A percentile compares a stretch with the other conserved stretches of the same genome.
Conservation (phyloP, 169 alveolate species). For the Plasmodium vivax region DNA sequence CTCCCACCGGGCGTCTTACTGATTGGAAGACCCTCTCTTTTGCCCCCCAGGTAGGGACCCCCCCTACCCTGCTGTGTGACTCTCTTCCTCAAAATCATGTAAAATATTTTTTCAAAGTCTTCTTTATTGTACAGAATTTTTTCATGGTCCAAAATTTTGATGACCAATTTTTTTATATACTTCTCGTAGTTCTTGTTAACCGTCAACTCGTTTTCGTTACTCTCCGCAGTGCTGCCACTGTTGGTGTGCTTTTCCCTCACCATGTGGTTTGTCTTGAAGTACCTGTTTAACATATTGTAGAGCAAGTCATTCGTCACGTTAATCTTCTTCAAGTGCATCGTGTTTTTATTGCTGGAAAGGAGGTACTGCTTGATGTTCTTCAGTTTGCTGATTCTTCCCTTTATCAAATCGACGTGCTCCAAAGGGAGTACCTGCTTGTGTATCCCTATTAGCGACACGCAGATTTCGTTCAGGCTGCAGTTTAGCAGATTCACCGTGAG, state of each 20-base stretch:
- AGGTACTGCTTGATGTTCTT: conserved; percentile 9
- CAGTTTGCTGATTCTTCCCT: conserved; percentile 15
- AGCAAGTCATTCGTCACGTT: conserved; percentile 46
- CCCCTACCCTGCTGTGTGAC: neutral
- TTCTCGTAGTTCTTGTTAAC: conserved; percentile 59
- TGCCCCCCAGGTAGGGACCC: neutral
- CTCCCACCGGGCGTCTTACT: neutral
- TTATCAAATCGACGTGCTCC: conserved; percentile 36
- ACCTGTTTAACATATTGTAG: conserved; percentile 1
- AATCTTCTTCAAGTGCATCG: conserved; percentile 7
- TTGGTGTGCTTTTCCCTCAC: conserved; percentile 4
- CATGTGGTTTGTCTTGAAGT: neutral
- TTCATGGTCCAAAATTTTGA: conserved; percentile 54
- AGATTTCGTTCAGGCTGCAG: conserved; percentile 36
- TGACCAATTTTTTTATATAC: conserved; percentile 51
- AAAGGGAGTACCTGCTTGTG: conserved; percentile 27
- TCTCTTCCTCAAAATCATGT: conserved; percentile 45
- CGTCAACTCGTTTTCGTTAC: neutral
- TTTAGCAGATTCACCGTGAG: conserved; percentile 13
- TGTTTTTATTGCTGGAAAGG: conserved; percentile 31
- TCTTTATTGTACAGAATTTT: conserved; percentile 55
- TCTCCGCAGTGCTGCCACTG: neutral
- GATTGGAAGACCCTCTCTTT: neutral
- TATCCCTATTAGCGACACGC: conserved; percentile 33
- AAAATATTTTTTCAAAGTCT: conserved; percentile 66